Conservation (phyloP, 2,329 filamentous ascomycete species). For the Aspergillaceae sp. region DNA sequence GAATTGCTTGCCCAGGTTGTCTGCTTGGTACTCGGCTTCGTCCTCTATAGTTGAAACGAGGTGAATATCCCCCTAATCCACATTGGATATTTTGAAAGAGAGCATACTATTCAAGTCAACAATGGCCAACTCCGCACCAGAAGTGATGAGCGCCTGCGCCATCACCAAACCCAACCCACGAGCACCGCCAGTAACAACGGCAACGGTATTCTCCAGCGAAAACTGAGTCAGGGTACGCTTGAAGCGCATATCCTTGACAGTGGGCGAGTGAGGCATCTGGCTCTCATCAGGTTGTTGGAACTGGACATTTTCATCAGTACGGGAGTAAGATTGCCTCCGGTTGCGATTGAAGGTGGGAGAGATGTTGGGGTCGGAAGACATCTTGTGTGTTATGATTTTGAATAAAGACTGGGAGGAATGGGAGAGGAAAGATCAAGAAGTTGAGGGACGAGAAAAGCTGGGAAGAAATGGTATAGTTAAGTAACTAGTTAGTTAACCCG, state of each 20-base stretch:
- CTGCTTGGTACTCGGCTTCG: conserved; percentile 70
- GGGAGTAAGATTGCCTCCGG: conserved; percentile 38
- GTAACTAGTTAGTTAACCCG: too few species aligned
- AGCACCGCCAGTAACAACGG: conserved; percentile 82
- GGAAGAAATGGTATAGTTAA: neutral
- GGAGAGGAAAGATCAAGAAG: neutral
- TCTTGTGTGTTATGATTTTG: neutral
- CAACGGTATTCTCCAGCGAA: conserved; percentile 75
- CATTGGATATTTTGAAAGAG: too few species aligned
- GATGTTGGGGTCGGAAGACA: neutral
- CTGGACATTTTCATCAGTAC: conserved; percentile 69
- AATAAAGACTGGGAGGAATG: neutral
- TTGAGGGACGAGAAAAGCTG: neutral
- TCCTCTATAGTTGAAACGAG: conserved; percentile 50
- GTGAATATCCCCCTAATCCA: neutral
- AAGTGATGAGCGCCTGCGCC: conserved; percentile 82
- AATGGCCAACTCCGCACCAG: conserved; percentile 80
- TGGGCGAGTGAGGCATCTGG: conserved; percentile 61
- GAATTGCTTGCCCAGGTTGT: conserved; percentile 66
- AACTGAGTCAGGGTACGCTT: conserved; percentile 80
- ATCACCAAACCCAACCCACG: conserved; percentile 85
- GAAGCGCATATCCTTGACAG: conserved; percentile 51
- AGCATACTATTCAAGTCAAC: conserved; percentile 81
- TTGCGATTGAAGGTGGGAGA: neutral
- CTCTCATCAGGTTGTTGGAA: conserved; percentile 70